Evolutionary conservation across 163 green algal species (phyloP).

Genomic region (Prototheca cutis): DNA sequence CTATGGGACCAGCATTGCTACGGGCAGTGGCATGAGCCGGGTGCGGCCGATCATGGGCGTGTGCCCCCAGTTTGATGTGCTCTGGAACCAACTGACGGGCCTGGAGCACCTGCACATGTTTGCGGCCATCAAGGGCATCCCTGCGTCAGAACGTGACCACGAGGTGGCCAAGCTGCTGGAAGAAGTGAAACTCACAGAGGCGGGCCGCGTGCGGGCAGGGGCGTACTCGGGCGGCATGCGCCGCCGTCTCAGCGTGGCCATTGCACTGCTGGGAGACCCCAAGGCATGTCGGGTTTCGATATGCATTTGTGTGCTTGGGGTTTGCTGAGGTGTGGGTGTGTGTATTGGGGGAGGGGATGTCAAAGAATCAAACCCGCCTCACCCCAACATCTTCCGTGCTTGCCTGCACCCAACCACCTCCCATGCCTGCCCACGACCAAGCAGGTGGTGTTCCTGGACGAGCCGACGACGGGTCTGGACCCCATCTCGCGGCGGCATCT

Average conservation of each 20-base stretch:
- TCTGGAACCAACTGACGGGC: conserved; percentile 68
- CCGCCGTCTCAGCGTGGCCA: conserved; percentile 48
- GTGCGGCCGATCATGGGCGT: conserved; percentile 48
- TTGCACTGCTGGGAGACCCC: conserved; percentile 45
- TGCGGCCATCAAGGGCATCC: conserved; percentile 57
- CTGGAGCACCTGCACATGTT: conserved; percentile 71
- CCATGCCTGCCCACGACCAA: no score
- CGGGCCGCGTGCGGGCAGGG: conserved; percentile 29
- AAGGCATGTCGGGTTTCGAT: not conserved
- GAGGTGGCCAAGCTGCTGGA: conserved; percentile 42
- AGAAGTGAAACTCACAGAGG: conserved; percentile 36
- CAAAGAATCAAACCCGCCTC: not conserved
- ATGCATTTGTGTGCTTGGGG: not conserved
- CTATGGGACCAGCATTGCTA: conserved; percentile 50
- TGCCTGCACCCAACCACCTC: no score
- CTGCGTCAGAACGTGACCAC: not conserved
- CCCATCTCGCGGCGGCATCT: conserved; percentile 44
- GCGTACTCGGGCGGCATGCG: conserved; percentile 76
- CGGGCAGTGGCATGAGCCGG: conserved; percentile 39
- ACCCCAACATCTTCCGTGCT: no score
- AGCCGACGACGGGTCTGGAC: conserved; percentile 74
- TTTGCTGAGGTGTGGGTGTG: not conserved
- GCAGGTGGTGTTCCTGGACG: conserved; percentile 70
- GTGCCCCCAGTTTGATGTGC: conserved; percentile 79
- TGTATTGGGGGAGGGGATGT: not conserved